phyloP scores from a whole-genome alignment of 257 asterid species.

The Thymus quinquecostatus region DNA sequence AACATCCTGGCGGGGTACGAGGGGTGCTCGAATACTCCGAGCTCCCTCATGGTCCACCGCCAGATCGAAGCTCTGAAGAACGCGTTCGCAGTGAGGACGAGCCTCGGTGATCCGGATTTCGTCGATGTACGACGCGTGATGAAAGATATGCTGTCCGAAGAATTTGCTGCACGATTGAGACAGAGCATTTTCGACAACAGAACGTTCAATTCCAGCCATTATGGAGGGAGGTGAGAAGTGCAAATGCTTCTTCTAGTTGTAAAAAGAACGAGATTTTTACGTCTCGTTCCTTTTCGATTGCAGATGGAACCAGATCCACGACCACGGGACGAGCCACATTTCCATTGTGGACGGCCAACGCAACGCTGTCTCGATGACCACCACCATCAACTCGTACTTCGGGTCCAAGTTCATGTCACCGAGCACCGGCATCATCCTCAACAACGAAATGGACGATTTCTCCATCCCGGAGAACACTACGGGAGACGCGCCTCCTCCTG shows the following conservation, averaged over 20 bases:
- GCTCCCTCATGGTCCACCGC: conserved; percentile 55
- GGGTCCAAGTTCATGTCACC: conserved; percentile 61
- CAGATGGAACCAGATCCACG: conserved; percentile 69
- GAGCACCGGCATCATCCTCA: conserved; percentile 69
- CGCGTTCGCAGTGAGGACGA: conserved; percentile 63
- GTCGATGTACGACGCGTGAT: conserved; percentile 33
- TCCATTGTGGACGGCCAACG: conserved; percentile 63
- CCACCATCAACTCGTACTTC: conserved; percentile 53
- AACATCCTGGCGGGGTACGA: conserved; percentile 61
- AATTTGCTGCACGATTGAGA: conserved; percentile 50
- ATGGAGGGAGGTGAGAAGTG: conserved; percentile 60
- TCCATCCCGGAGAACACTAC: conserved; percentile 46
- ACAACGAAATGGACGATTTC: conserved; percentile 86
- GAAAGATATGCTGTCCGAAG: conserved; percentile 53
- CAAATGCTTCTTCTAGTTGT: background rate
- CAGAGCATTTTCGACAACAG: conserved; percentile 49
- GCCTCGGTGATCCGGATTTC: conserved; percentile 74
- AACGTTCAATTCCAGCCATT: conserved; percentile 59
- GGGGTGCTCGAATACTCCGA: conserved; percentile 33
- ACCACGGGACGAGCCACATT: conserved; percentile 77
- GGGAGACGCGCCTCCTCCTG: conserved; percentile 46
- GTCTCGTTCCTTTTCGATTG: background rate
- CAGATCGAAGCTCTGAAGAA: conserved; percentile 68
- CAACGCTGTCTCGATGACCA: conserved; percentile 75
- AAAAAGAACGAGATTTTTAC: background rate